Base-by-base conservation (phyloP, 768 basidiomycete genomes). In the Phaffia tasmanica region DNA sequence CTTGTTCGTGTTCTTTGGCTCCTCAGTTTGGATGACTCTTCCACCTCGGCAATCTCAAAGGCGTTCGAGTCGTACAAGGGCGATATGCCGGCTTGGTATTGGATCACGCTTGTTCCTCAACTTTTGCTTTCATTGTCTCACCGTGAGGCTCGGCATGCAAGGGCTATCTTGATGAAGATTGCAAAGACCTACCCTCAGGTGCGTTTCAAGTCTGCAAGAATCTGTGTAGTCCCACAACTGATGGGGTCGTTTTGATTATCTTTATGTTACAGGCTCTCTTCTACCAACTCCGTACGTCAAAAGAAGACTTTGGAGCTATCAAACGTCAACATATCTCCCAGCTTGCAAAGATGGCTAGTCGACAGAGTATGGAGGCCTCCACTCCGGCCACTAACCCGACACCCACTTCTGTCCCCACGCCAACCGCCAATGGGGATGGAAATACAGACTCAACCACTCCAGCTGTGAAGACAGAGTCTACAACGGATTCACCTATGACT, bases 31-130 rank as follows among this genome's bases (percentile, higher is more conserved):
- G 95, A 99, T 73, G 94, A 99, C 68, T 79, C 76, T 19, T 27
- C 62, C 29, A 66, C 70, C 57, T 74, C 63, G 72, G 72, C 75
- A 16, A 74, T 77, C 55, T 74, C 75, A 15, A 70, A 73, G 56
- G 74, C 75, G 0, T 95, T 95, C 72, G 92, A 97, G 74, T 86
- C 85, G 27, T 95, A 95, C 78, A 94, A 93, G 75, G 94, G 94
- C 68, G 94, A 98, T 73, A 84, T 89, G 3, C 91, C 91, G 16
- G 88, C 87, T 70, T 99, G 95, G 95, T 97, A 90, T 76, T 99
- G 95, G 95, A 93, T 99, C 71, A 88, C 94, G 0, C 79, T 97
- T 65, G 91, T 95, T 55, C 95, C 95, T 3, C 94, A 99, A 73
- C 82, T 99, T 11, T 85, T 91, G 70, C 76, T 87, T 63, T 93